Conservation (phyloP, 2,329 filamentous ascomycete genomes). For the Talaromyces sp. region DNA sequence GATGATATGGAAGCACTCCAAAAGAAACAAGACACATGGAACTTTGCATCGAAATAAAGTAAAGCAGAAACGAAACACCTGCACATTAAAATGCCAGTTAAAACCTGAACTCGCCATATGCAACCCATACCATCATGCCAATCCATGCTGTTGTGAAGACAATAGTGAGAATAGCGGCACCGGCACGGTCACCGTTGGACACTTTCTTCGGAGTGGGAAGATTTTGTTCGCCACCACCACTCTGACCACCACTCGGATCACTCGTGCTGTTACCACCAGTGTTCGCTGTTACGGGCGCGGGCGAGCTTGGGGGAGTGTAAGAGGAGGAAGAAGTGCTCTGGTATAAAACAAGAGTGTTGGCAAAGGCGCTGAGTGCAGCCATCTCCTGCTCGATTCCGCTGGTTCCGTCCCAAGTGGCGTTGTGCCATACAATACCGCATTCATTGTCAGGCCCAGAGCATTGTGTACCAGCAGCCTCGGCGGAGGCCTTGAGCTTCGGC, state of each 20-base stretch:
- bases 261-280: conserved; percentile 56
- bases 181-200: conserved; percentile 12
- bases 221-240: conserved; percentile 13
- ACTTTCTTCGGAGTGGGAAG: conserved; percentile 10
- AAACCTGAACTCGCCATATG: neutral
- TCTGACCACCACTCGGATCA: conserved; percentile 37
- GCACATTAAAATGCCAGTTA: neutral
- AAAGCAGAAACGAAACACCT: neutral
- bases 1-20: neutral
- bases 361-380: conserved; percentile 34
- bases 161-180: conserved; percentile 13
- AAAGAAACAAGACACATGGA: neutral
- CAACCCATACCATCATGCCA: conserved; percentile 14
- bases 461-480: conserved; percentile 47
- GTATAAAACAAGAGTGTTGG: conserved; percentile 23
- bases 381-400: conserved; percentile 36
- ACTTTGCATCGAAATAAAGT: neutral
- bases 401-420: conserved; percentile 28
- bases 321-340: neutral
- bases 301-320: conserved; percentile 10
- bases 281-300: conserved; percentile 38
- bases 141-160: conserved; percentile 12
- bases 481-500: conserved; percentile 49
- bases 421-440: conserved; percentile 44
- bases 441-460: conserved; percentile 51